Base-by-base conservation (phyloP, 441 rosid genomes). In the Aleurites moluccanus region DNA sequence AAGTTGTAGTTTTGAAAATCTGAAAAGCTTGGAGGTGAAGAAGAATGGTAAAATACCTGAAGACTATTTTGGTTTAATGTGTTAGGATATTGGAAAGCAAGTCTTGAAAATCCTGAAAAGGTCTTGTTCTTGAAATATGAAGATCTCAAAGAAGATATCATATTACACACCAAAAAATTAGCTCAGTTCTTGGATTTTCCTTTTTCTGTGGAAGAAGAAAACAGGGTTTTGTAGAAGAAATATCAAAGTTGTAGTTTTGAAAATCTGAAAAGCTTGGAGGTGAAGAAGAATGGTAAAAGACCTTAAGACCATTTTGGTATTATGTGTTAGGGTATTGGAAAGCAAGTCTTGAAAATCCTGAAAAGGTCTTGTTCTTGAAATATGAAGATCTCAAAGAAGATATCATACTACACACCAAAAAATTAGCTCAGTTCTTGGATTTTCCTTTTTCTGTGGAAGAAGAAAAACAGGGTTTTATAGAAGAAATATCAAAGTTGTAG, bases 11-110 rank as follows among this genome's bases (percentile, higher is more conserved):
- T 82, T 84, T 2, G 73, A 64, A 23, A 78, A 67, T 4, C 21
- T 84, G 69, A 85, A 74, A 13, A 53, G 33, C 5, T 49, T 81
- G 77, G 84, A 77, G 52, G 88, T 59, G 60, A 82, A 79, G 69
- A 82, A 76, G 69, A 68, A 45, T 5, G 81, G 79, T 6, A 62
- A 14, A n/a, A 7, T 0, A 35, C 38, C 38, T 35, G 4, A 6
- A 0, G 38, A 38, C 40, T 9, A 38, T 38, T 38, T 38, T 38
- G 8, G 40, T 8, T 6, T 1, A 8, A 38, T 38, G 40, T 6
- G 8, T 38, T 38, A 6, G 40, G 40, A 2, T 38, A 38, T 6
- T 38, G 40, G 40, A 38, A 38, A 38, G 40, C 40, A 38, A 38
- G 9, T 38, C 40, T 38, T 38, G 40, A 38, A 38, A 38, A 6